Percentiles rank a stretch among this genome's conserved stretches.
Evolutionary conservation across 768 basidiomycete species (phyloP).

Genomic region (Russula olivacea): DNA sequence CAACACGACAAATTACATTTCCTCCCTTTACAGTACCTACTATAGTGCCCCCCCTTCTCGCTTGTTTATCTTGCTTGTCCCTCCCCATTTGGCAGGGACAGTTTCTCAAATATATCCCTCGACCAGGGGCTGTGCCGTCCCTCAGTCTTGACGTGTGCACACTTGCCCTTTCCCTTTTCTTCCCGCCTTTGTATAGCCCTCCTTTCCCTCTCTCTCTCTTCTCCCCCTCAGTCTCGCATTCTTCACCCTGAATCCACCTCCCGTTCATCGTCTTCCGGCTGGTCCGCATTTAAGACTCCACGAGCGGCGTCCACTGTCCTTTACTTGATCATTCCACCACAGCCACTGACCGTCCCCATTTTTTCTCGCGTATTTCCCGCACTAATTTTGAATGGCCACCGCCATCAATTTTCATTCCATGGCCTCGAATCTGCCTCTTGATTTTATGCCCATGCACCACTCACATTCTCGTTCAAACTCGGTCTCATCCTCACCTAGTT

Average conservation of each 20-base stretch:
- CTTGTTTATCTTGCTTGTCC: slow-evolving; percentile 18
- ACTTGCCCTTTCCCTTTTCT: slow-evolving; percentile 21
- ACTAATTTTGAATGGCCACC: slow-evolving; percentile 27
- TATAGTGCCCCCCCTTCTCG: slow-evolving; percentile 9
- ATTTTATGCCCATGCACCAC: slow-evolving; percentile 57
- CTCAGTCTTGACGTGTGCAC: slow-evolving; percentile 14
- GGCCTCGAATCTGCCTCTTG: slow-evolving; percentile 59
- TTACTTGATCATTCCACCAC: slow-evolving; percentile 22
- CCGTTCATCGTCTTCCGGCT: slow-evolving; percentile 41
- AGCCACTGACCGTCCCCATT: slow-evolving; percentile 13
- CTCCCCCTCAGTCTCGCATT: slow-evolving; percentile 17
- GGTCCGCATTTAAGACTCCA: slow-evolving; percentile 42
- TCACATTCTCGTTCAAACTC: slow-evolving; percentile 75
- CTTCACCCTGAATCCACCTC: slow-evolving; percentile 11
- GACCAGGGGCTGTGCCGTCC: slow-evolving; percentile 13
- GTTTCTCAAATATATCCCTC: slow-evolving; percentile 25
- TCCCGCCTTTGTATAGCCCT: neutral
- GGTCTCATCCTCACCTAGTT: slow-evolving; percentile 70
- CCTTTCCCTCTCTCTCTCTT: slow-evolving; percentile 16
- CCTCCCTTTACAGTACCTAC: slow-evolving; percentile 14
- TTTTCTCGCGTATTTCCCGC: slow-evolving; percentile 16
- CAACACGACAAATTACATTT: slow-evolving; percentile 28
- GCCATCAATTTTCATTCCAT: slow-evolving; percentile 35
- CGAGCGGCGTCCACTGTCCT: slow-evolving; percentile 20
- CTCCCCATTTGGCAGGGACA: slow-evolving; percentile 19